Evolutionary conservation across 805 yeast species (phyloP).

Genomic region (Candida ponderosae): DNA sequence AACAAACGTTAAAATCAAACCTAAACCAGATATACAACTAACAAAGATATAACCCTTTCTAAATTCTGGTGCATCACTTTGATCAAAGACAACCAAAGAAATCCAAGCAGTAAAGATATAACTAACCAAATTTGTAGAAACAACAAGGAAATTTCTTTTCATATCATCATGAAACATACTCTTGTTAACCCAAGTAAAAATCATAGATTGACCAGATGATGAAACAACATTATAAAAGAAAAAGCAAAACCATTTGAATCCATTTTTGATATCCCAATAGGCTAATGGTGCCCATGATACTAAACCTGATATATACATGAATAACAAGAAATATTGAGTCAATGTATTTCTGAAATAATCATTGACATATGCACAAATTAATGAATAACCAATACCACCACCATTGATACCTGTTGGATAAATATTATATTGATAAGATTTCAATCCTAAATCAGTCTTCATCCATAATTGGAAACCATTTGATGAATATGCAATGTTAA

Average conservation of each 20-base stretch:
- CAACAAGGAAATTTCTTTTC: constrained; percentile 15
- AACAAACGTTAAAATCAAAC: neutral
- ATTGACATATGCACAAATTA: constrained; percentile 25
- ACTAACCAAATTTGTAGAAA: neutral
- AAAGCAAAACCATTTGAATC: constrained; percentile 39
- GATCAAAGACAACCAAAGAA: neutral
- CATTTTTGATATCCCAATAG: constrained; percentile 36
- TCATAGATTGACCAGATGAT: constrained; percentile 44
- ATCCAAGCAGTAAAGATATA: neutral
- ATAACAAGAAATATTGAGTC: constrained; percentile 28
- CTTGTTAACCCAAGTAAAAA: constrained; percentile 45
- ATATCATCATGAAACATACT: constrained; percentile 25
- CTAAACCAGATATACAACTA: neutral
- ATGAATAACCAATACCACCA: constrained; percentile 26
- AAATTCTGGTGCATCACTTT: neutral
- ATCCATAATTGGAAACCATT: constrained; percentile 24
- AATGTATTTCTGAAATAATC: constrained; percentile 25
- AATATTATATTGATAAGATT: constrained; percentile 25
- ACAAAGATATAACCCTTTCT: neutral
- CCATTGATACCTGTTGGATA: constrained; percentile 30
- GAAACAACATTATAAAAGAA: constrained; percentile 38
- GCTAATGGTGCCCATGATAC: constrained; percentile 35
- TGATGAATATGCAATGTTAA: neutral
- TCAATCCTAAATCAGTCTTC: constrained; percentile 23
- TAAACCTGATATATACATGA: constrained; percentile 30